These are phyloP conservation scores for Alternaria arbusti DNA, from an alignment of 2,329 filamentous ascomycete species.

Conservation along the genomic window DNA sequence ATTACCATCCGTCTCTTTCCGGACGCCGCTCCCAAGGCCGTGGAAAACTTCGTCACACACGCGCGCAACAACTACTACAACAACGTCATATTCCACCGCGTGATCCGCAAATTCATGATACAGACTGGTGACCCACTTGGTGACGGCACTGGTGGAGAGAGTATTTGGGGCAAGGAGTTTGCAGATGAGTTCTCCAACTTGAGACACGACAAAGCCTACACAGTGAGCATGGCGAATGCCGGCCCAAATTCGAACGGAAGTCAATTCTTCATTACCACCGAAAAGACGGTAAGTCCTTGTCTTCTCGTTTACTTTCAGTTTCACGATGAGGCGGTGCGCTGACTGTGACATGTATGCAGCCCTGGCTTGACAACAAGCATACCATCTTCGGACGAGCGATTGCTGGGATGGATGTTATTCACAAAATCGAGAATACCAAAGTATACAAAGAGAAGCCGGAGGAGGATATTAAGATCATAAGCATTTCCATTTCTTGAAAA, in stretches of 20 bases:
- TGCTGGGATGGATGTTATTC: slow-evolving; percentile 90
- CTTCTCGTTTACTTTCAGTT: neutral
- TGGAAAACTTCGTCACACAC: slow-evolving; percentile 97
- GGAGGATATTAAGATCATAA: slow-evolving; percentile 97
- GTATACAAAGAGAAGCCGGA: slow-evolving; percentile 92
- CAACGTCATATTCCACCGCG: slow-evolving; percentile 94
- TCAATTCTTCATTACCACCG: slow-evolving; percentile 98
- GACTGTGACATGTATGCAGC: slow-evolving; percentile 53
- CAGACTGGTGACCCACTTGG: slow-evolving; percentile 85
- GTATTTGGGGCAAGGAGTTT: slow-evolving; percentile 91
- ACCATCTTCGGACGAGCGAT: slow-evolving; percentile 93
- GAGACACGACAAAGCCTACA: slow-evolving; percentile 95
- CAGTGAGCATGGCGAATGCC: slow-evolving; percentile 96
- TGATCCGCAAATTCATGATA: slow-evolving; percentile 99
- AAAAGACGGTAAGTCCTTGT: slow-evolving; percentile 75
- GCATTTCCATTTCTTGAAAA: slow-evolving; percentile 62
- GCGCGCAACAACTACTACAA: slow-evolving; percentile 93
- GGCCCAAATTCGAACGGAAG: slow-evolving; percentile 94
- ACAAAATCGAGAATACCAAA: slow-evolving; percentile 90
- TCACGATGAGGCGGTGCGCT: slow-evolving; percentile 17
- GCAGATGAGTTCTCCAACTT: slow-evolving; percentile 91
- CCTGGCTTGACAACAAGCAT: slow-evolving; percentile 95
- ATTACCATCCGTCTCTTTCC: slow-evolving; percentile 94
- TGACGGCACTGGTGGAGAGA: slow-evolving; percentile 88
- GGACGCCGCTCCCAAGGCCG: slow-evolving; percentile 88